Base-by-base conservation (phyloP, 345 rosid species). In the Mercurialis annua region DNA sequence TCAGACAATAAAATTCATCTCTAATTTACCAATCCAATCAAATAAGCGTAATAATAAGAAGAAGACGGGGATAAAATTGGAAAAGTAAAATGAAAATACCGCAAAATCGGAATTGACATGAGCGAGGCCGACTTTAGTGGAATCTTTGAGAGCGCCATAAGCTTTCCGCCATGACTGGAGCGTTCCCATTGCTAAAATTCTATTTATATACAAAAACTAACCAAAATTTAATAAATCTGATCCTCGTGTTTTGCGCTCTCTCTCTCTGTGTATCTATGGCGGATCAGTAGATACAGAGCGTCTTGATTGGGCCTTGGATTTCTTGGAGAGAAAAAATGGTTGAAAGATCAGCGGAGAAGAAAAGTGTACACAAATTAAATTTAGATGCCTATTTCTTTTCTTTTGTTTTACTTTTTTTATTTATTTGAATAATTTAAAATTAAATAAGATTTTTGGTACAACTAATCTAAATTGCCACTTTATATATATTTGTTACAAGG, bases 51-150 rank as follows among this genome's bases (percentile, higher is more conserved):
- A 43, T 30, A 58, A n/a, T 23, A 24, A 27, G 24, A 57, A 21
- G 16, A 34, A 46, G 15, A 18, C 11, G 53, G 29, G 29, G 46
- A 57, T 24, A 3, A 20, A 3, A 27, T 47, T 18, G 36, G 71
- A 68, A 44, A 50, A 44, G 30, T n/a, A n/a, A n/a, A n/a, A n/a
- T n/a, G n/a, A n/a, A n/a, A n/a, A n/a, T 78, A 94, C 99, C 80
- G 99, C 96, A 64, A 79, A 95, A 72, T 92, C 98, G 81, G 97
- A 90, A 81, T 95, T 95, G 80, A 95, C 98, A 60, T 94, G 99
- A 72, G 97, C 98, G 61, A 95, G 91, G 43, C 99, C 99, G 85
- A 95, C 98, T 92, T 95, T 95, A 78, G 99, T 95, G 84, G 86
- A 53, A 66, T 95, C 98, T 71, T 95, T 95, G 80, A 95, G 78